Conservation (phyloP, 2,329 filamentous ascomycete species). For the Trichoderma pleuroti region DNA sequence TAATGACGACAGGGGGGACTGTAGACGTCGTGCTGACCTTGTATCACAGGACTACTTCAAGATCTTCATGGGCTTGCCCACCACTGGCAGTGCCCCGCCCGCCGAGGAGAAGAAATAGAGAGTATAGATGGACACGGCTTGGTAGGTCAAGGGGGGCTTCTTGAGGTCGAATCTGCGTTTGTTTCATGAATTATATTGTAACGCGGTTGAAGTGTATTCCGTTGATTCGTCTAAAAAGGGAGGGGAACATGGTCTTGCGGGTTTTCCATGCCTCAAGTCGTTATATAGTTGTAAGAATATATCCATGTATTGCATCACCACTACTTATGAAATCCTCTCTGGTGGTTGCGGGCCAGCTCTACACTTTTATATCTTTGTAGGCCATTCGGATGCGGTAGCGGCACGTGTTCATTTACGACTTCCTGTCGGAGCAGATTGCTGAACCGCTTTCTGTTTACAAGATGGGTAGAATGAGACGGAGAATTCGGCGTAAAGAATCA, state of each 20-base stretch:
- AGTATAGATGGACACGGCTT: background rate
- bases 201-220: background rate
- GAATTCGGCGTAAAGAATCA: background rate
- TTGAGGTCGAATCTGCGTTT: background rate
- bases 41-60: slow-evolving; percentile 70
- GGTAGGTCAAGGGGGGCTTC: background rate
- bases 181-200: background rate
- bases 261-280: background rate
- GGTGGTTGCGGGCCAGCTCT: background rate
- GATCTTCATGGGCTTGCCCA: slow-evolving; percentile 83
- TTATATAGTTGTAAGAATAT: background rate
- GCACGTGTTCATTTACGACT: background rate
- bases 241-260: background rate
- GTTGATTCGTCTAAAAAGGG: background rate
- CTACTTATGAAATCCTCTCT: background rate
- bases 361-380: background rate
- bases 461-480: background rate
- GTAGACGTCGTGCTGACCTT: slow-evolving; percentile 21
- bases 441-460: background rate
- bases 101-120: slow-evolving; percentile 44
- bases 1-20: background rate
- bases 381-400: background rate
- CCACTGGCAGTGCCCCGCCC: slow-evolving; percentile 67
- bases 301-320: background rate
- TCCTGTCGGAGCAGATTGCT: background rate